A percentile compares a stretch with the other conserved stretches of the same genome.
Evolutionary conservation across 2,329 filamentous ascomycete genomes (phyloP).

Genomic region (Hysterium pulicare): DNA sequence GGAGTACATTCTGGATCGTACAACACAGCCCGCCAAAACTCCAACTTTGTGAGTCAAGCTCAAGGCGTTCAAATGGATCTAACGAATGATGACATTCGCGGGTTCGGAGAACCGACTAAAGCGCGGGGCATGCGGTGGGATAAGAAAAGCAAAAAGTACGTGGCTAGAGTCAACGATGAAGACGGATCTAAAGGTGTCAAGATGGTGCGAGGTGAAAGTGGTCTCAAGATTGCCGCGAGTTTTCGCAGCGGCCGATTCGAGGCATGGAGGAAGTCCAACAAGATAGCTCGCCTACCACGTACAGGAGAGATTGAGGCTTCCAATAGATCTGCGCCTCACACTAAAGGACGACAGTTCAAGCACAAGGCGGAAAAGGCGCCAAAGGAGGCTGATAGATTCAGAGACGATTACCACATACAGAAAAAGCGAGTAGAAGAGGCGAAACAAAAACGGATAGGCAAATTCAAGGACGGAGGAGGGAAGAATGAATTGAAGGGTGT

Average conservation of each 20-base stretch:
- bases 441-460: slow-evolving; percentile 75
- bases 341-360: slow-evolving; percentile 62
- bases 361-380: slow-evolving; percentile 86
- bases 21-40: slow-evolving; percentile 48
- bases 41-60: slow-evolving; percentile 85
- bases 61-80: slow-evolving; percentile 88
- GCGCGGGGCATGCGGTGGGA: slow-evolving; percentile 85
- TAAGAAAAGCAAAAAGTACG: slow-evolving; percentile 94
- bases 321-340: slow-evolving; percentile 24
- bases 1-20: slow-evolving; percentile 79
- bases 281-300: slow-evolving; percentile 71
- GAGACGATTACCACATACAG: slow-evolving; percentile 84
- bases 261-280: slow-evolving; percentile 83
- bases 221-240: slow-evolving; percentile 90
- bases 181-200: slow-evolving; percentile 74
- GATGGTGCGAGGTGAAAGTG: slow-evolving; percentile 84
- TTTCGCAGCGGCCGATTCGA: slow-evolving; percentile 95
- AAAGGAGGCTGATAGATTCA: slow-evolving; percentile 87
- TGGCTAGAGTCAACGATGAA: slow-evolving; percentile 85
- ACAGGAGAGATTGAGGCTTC: slow-evolving; percentile 75
- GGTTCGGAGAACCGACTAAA: slow-evolving; percentile 73
- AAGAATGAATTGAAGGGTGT: slow-evolving; percentile 78
- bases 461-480: slow-evolving; percentile 66
- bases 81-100: slow-evolving; percentile 79
- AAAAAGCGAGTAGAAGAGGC: slow-evolving; percentile 89